A percentile compares a stretch with the other conserved stretches of the same genome.
Conservation (phyloP, 2,329 filamentous ascomycete genomes). For the Calonectria crousiana region DNA sequence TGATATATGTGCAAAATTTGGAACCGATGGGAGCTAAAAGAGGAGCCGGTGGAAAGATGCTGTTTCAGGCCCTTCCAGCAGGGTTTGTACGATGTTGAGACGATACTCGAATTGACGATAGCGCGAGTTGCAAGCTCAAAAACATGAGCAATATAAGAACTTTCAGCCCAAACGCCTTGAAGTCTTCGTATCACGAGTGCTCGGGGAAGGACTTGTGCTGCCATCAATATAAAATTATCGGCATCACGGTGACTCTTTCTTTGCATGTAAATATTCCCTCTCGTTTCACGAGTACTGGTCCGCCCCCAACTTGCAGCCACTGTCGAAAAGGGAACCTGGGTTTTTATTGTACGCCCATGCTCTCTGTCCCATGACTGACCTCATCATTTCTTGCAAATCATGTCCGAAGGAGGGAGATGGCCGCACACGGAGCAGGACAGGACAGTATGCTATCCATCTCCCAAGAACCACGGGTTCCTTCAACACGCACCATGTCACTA, state of each 20-base stretch:
- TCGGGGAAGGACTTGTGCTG: no score
- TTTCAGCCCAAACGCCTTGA: neutral
- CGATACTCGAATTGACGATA: neutral
- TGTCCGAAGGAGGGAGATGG: neutral
- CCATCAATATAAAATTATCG: no score
- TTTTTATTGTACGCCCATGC: neutral
- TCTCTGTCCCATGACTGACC: neutral
- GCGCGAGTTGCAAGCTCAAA: neutral
- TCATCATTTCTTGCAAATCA: neutral
- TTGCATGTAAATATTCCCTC: no score
- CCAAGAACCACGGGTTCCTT: neutral
- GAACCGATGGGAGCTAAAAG: neutral
- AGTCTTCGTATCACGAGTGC: neutral
- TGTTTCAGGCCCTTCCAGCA: neutral
- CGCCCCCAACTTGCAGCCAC: neutral
- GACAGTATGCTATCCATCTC: neutral
- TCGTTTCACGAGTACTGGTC: neutral
- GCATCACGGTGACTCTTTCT: no score
- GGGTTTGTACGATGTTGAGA: neutral
- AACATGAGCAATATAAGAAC: neutral
- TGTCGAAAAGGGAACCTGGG: neutral
- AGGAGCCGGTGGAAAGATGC: neutral
- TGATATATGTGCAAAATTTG: neutral
- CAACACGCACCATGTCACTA: no score
- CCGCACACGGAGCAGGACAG: neutral